A percentile compares a stretch with the other conserved stretches of the same genome.
Conservation (phyloP, 2,329 filamentous ascomycete genomes). For the Leptoxyphium fumago region DNA sequence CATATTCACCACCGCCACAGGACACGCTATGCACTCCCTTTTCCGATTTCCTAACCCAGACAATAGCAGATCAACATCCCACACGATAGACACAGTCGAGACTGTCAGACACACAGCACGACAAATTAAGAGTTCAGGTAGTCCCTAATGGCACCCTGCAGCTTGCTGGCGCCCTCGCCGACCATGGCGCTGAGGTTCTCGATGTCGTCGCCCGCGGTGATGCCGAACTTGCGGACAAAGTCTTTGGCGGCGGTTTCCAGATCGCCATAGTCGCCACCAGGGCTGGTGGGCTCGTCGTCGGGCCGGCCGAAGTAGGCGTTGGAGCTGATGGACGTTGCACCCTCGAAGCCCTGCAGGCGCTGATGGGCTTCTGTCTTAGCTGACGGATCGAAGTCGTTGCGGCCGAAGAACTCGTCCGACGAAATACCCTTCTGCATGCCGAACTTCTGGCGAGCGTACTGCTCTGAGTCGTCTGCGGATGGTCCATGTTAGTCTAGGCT, state of each 20-base stretch:
- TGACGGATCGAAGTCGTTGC: conserved; percentile 67
- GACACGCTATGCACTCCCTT: too few relatives aligned
- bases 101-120: too few relatives aligned
- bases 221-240: conserved; percentile 86
- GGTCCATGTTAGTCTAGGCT: too few relatives aligned
- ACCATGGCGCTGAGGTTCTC: conserved; percentile 75
- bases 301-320: conserved; percentile 95
- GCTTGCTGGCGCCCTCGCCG: conserved; percentile 68
- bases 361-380: conserved; percentile 74
- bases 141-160: conserved; percentile 49
- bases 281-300: conserved; percentile 47
- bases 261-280: conserved; percentile 67
- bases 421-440: conserved; percentile 89
- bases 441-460: conserved; percentile 77
- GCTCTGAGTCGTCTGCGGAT: conserved; percentile 54
- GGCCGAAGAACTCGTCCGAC: conserved; percentile 95
- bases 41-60: too few relatives aligned
- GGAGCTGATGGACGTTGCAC: conserved; percentile 79
- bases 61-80: too few relatives aligned
- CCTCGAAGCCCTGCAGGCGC: conserved; percentile 82
- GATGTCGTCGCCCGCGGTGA: conserved; percentile 88
- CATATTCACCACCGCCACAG: too few relatives aligned
- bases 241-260: conserved; percentile 90
- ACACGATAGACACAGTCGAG: too few relatives aligned
- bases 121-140: conserved; percentile 15